Conservation (phyloP, 257 asterid genomes). For the Solanum piurae region DNA sequence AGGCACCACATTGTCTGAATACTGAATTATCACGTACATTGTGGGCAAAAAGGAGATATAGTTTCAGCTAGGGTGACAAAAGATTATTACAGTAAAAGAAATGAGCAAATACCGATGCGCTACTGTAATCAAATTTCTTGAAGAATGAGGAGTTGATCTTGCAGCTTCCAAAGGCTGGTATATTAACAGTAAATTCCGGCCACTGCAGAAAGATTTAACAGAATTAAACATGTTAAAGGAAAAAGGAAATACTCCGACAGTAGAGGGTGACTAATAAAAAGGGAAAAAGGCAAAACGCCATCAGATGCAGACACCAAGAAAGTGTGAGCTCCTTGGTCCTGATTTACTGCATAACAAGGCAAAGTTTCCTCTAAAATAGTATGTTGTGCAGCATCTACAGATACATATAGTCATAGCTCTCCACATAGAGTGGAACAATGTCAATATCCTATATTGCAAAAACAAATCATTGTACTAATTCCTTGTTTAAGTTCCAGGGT, state of each 20-base stretch:
- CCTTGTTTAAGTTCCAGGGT: not conserved
- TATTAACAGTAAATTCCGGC: conserved; percentile 63
- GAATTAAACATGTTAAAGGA: not conserved
- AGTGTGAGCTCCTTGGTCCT: not conserved
- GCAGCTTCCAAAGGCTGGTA: conserved; percentile 61
- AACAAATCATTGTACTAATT: not conserved
- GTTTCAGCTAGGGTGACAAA: not conserved
- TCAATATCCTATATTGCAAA: not conserved
- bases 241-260: not conserved
- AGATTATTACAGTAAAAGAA: not conserved
- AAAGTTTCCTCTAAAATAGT: not conserved
- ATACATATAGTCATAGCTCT: not conserved
- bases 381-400: not conserved
- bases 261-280: not conserved
- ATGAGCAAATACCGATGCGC: conserved; percentile 57
- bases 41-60: not conserved
- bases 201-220: conserved; percentile 51
- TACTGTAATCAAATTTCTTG: conserved; percentile 77
- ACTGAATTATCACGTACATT: not conserved
- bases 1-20: not conserved
- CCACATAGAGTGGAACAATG: not conserved
- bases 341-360: not conserved
- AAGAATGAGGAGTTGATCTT: conserved; percentile 66
- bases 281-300: not conserved
- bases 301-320: not conserved